Evolutionary conservation across 2,329 filamentous ascomycete species (phyloP).

Genomic region (Cytospora mali): DNA sequence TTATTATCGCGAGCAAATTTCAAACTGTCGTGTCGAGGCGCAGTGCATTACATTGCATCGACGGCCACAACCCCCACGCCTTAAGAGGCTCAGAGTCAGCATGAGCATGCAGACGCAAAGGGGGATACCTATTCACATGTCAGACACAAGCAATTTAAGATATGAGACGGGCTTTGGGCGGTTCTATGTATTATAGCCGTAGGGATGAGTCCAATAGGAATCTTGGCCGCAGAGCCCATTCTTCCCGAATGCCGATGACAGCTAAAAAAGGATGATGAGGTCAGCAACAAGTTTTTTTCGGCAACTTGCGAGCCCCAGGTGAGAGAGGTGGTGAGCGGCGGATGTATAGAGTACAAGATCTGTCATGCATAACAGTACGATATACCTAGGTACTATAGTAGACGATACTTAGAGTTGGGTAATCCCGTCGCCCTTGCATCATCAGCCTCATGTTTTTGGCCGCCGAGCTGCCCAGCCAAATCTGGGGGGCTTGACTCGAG

Average conservation of each 20-base stretch:
- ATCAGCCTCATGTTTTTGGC: conserved; percentile 5
- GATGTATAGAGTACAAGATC: background rate
- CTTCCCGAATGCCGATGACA: background rate
- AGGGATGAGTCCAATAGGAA: background rate
- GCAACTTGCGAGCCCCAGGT: conserved; percentile 1
- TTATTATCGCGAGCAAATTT: background rate
- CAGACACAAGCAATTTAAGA: conserved; percentile 3
- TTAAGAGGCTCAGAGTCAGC: conserved; percentile 1
- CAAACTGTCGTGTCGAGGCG: background rate
- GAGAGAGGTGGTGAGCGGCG: background rate
- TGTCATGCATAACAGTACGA: background rate
- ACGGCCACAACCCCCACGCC: conserved; percentile 7
- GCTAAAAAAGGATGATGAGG: background rate
- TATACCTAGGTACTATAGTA: conserved; percentile 7
- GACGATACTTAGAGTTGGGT: background rate
- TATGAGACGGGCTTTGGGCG: background rate
- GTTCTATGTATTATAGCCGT: background rate
- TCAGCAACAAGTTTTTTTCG: background rate
- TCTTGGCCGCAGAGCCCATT: background rate
- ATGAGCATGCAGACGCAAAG: background rate
- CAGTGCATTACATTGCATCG: conserved; percentile 13
- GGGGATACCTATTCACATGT: conserved; percentile 11
- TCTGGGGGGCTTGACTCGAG: conserved; percentile 18
- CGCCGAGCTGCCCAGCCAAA: conserved; percentile 9
- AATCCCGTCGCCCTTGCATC: conserved; percentile 21